Base-by-base conservation (phyloP, 805 yeast species). In the Maudiozyma bulderi region DNA sequence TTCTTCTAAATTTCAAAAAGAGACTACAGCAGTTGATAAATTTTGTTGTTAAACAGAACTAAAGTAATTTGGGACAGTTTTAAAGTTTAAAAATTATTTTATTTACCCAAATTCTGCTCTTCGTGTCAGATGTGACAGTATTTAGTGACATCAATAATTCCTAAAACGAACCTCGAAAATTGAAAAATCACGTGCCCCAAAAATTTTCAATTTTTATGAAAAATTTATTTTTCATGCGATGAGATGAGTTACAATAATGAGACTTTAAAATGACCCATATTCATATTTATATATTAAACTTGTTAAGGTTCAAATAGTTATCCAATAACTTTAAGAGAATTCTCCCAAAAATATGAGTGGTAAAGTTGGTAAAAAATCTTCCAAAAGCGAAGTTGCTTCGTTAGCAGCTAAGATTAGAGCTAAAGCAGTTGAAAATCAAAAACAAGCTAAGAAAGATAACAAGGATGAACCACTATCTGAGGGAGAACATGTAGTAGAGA, bases 401-500 rank as follows among this genome's bases (percentile, higher is more conserved):
- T 68, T 81, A 44, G 86, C 84, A 1, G 81, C 77, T 54, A 79
- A 77, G 60, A 78, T 81, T 45, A 73, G 68, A 48, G 65, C 67
- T 41, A 70, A 69, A 47, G 75, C 76, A 4, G 48, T 73, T 20
- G 65, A 59, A 42, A 60, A 61, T 44, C 64, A 63, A 52, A 56
- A 57, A 51, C 52, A 52, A 33, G 8, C 47, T 37, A 39, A 49
- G 35, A 40, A 43, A n/a, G 43, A 47, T 34, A 47, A 52, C 7
- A 20, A 44, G 3, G 46, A 44, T 6, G 50, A 47, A 44, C 14
- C 8, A 3, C 7, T 5, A 14, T 46, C 51, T 9, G 54, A 46
- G 3, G 54, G 40, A 11, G 54, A 50, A 46, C 11, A 50, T 38
- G 2, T 40, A 49, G 8, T 20, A 47, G 20, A 42, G n/a, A 35